A percentile compares a stretch with the other conserved stretches of the same genome.
Evolutionary conservation across 2,329 filamentous ascomycete genomes (phyloP).

Genomic region (Colletotrichum zoysiae): DNA sequence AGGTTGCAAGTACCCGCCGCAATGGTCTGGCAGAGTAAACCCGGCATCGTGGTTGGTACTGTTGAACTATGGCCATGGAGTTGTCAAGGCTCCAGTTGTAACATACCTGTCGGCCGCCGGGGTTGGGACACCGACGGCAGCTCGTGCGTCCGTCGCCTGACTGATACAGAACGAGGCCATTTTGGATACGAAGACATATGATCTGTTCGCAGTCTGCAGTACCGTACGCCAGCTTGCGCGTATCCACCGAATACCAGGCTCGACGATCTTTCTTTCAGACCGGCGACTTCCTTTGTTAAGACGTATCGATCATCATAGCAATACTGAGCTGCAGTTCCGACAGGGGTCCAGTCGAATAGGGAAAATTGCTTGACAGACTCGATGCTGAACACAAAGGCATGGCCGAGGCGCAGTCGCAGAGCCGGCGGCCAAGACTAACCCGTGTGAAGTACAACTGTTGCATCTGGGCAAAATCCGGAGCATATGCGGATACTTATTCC

Average conservation of each 20-base stretch:
- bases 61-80: neutral
- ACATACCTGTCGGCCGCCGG: neutral
- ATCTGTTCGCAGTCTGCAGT: neutral
- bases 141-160: neutral
- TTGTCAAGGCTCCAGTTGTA: neutral
- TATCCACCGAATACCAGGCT: neutral
- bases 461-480: neutral
- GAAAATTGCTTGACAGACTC: no score
- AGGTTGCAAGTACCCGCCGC: neutral
- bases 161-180: neutral
- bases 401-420: neutral
- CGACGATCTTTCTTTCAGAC: neutral
- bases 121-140: neutral
- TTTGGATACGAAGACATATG: neutral
- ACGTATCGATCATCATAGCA: neutral
- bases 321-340: neutral
- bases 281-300: neutral
- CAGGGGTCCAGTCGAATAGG: neutral
- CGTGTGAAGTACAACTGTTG: neutral
- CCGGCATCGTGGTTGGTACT: neutral
- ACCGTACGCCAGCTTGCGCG: neutral
- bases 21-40: neutral
- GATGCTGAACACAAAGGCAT: constrained; percentile 18
- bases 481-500: neutral
- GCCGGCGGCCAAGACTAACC: neutral